These are phyloP conservation scores for Trichosanthes cucumerina DNA, from an alignment of 306 rosid species.

Conservation along the genomic window DNA sequence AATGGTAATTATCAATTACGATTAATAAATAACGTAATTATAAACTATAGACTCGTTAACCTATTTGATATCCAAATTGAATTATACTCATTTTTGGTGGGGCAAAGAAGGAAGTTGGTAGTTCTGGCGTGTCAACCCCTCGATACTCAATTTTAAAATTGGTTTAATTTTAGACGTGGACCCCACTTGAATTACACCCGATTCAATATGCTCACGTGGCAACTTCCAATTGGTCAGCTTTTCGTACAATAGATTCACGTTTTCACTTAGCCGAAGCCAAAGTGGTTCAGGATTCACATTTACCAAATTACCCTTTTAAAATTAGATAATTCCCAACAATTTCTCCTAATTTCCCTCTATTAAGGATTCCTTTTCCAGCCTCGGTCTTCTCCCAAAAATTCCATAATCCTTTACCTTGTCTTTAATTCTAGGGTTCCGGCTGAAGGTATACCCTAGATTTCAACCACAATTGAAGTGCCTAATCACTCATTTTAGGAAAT, in stretches of 20 bases:
- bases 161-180: no score
- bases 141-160: not conserved
- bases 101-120: not conserved
- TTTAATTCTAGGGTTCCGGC: slow-evolving; percentile 10
- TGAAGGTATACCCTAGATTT: slow-evolving; percentile 2
- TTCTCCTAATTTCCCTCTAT: slow-evolving; percentile 1
- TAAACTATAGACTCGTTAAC: no score
- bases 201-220: not conserved
- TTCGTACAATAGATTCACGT: not conserved
- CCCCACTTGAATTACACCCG: not conserved
- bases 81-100: no score
- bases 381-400: slow-evolving; percentile 5
- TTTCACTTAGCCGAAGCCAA: not conserved
- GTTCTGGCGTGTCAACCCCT: not conserved
- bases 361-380: slow-evolving; percentile 3
- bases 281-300: not conserved
- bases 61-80: no score
- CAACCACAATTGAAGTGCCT: not conserved
- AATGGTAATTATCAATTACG: no score
- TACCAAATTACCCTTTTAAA: slow-evolving; percentile 22
- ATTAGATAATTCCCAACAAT: slow-evolving; percentile 12
- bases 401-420: not conserved
- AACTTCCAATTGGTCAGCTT: not conserved
- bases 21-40: no score
- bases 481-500: not conserved